Base-by-base conservation (phyloP, 2,329 filamentous ascomycete species). In the Pezicula carpinea region DNA sequence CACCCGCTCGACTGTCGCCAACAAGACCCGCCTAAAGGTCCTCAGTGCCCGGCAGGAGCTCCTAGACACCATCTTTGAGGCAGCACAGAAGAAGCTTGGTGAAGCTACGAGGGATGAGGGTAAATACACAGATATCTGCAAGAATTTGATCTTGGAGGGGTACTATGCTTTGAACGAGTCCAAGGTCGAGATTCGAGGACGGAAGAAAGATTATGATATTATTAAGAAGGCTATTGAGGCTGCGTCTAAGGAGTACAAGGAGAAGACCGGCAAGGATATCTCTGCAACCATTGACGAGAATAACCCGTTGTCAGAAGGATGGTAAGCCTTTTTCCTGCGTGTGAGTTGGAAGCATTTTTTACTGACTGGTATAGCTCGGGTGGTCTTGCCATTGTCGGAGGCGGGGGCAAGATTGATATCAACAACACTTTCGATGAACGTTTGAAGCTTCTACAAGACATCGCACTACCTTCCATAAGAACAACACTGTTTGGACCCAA, bases 391-490 rank as follows among this genome's bases (percentile, higher is more conserved):
- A 82, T 99, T 55, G 71, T 95, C 46, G 89, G 91, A 55, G 85
- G 87, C 57, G 77, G 77, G 55, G 93, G 93, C 66, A 96, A 92
- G 78, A 97, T 99, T 66, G 90, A 96, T 62, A 92, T 99, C 69
- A 91, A 96, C 80, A 97, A 99, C 76, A 97, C 93, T 46, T 87
- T 97, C 59, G 93, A 97, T 66, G 87, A 95, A 66, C 84, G 93
- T 57, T 76, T 99, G 69, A 80, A 79, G 62, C 76, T 97, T 51
- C 81, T 97, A 55, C 86, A 96, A 71, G 83, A 85, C 48, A 87
- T 87, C 57, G 87, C 89, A 43, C 80, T 96, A 49, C 93, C 93
- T 13, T 83, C 83, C 38, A 84, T 99, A 62, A 81, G 93, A 63
- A 80, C 87, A 67, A 86, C 86, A 14, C 77, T 99, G 50, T 99